Percentiles rank a stretch among this genome's conserved stretches.
Evolutionary conservation across 2,329 filamentous ascomycete genomes (phyloP).

Genomic region (Coniella lustricola): DNA sequence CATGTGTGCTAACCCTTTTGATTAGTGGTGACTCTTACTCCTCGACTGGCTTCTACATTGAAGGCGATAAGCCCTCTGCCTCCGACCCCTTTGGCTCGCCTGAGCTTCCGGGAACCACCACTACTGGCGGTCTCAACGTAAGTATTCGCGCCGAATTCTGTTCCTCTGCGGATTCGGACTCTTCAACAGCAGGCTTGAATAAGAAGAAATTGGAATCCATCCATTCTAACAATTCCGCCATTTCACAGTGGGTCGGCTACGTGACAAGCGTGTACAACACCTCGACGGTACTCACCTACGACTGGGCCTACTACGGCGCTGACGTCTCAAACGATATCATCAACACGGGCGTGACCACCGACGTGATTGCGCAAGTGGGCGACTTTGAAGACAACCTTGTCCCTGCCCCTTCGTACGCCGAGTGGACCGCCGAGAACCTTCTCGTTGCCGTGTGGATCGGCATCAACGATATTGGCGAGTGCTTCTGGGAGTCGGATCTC

Average conservation of each 20-base stretch:
- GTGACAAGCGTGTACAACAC: conserved; percentile 13
- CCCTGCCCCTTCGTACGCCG: conserved; percentile 9
- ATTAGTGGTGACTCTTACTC: conserved; percentile 14
- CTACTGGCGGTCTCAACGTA: conserved; percentile 12
- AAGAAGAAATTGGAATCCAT: too few relatives aligned
- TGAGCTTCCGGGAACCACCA: conserved; percentile 7
- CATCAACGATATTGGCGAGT: conserved; percentile 14
- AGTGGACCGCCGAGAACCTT: conserved; percentile 12
- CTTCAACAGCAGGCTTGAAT: too few relatives aligned
- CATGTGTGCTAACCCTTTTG: too few relatives aligned
- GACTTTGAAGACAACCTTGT: conserved; percentile 11
- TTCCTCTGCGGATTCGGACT: too few relatives aligned
- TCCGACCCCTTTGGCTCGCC: conserved; percentile 5
- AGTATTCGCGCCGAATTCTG: background rate
- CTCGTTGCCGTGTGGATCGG: conserved; percentile 16
- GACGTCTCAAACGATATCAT: conserved; percentile 14
- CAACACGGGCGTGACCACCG: conserved; percentile 15
- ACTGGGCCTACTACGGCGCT: conserved; percentile 13
- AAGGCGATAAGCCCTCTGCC: conserved; percentile 12
- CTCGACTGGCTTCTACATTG: conserved; percentile 15
- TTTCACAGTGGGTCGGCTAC: conserved; percentile 9
- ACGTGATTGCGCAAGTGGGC: conserved; percentile 13
- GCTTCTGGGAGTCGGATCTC: conserved; percentile 11
- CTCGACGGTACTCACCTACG: conserved; percentile 13
- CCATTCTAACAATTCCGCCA: background rate